These are phyloP conservation scores for Scytalidium lignicola DNA, from an alignment of 2,329 filamentous ascomycete species.

Conservation along the genomic window DNA sequence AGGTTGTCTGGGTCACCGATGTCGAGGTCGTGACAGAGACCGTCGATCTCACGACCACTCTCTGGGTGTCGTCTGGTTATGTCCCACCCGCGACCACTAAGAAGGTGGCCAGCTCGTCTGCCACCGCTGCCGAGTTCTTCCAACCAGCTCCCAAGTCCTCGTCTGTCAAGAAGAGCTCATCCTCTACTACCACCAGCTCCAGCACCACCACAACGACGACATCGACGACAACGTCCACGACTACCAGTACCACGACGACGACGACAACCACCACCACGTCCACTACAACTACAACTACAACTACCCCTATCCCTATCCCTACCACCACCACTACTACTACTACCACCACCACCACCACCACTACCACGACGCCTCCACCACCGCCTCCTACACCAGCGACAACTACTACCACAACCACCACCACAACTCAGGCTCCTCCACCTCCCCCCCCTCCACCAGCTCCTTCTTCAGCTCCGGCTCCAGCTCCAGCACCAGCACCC, in stretches of 20 bases:
- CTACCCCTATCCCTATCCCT: constrained; percentile 8
- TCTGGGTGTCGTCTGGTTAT: constrained; percentile 35
- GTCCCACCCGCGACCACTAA: constrained; percentile 4
- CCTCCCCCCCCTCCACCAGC: constrained; percentile 3
- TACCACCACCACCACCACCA: constrained; percentile 16
- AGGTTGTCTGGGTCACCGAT: constrained; percentile 44
- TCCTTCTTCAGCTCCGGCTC: constrained; percentile 8
- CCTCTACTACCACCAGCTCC: constrained; percentile 3
- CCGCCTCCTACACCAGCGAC: constrained; percentile 16
- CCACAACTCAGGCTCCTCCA: constrained; percentile 2
- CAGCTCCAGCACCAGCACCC: constrained; percentile 17
- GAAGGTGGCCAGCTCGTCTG: constrained; percentile 4
- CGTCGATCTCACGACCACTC: constrained; percentile 28
- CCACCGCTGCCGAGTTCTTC: constrained; percentile 15
- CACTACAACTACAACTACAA: constrained; percentile 5
- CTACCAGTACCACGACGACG: constrained; percentile 5
- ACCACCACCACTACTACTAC: constrained; percentile 12
- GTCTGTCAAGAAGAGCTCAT: neutral
- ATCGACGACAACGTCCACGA: constrained; percentile 2
- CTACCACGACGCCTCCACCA: too few relatives aligned
- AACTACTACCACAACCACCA: constrained; percentile 12
- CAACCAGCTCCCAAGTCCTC: constrained; percentile 12
- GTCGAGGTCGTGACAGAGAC: constrained; percentile 42
- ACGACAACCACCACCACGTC: neutral
- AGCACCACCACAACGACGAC: constrained; percentile 5